Conservation (phyloP, 805 yeast species). For the Saturnispora silvae region DNA sequence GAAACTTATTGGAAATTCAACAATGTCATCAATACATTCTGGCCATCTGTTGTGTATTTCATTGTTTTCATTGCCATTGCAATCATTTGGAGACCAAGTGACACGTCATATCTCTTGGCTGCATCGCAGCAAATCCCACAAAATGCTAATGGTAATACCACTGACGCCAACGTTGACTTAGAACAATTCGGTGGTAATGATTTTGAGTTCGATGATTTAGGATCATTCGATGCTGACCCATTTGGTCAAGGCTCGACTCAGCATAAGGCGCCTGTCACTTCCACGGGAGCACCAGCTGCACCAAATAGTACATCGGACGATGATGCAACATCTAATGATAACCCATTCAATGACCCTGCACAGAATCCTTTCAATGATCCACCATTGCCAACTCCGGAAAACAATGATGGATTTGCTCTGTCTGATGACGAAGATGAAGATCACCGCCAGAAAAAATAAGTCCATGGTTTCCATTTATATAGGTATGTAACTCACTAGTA, state of each 20-base stretch:
- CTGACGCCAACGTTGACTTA: conserved; percentile 18
- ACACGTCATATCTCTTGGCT: conserved; percentile 87
- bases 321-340: conserved; percentile 10
- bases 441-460: too few relatives aligned
- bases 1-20: conserved; percentile 89
- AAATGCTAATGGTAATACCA: conserved; percentile 27
- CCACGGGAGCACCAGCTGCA: background rate
- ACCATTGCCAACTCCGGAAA: conserved; percentile 14
- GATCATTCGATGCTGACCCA: conserved; percentile 32
- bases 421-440: conserved; percentile 25
- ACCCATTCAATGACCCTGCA: conserved; percentile 23
- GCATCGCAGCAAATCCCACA: conserved; percentile 85
- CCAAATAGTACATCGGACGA: conserved; percentile 1
- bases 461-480: too few relatives aligned
- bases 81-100: conserved; percentile 96
- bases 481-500: too few relatives aligned
- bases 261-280: background rate
- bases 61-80: conserved; percentile 75
- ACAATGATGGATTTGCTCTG: conserved; percentile 19
- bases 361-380: conserved; percentile 13
- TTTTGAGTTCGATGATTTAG: conserved; percentile 49
- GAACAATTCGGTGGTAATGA: conserved; percentile 41
- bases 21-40: conserved; percentile 81
- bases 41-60: conserved; percentile 88
- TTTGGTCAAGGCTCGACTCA: conserved; percentile 15